Percentiles rank a stretch among this genome's conserved stretches.
Conservation (phyloP, 2,329 filamentous ascomycete species). For the Monilinia vaccinii-corymbosi region DNA sequence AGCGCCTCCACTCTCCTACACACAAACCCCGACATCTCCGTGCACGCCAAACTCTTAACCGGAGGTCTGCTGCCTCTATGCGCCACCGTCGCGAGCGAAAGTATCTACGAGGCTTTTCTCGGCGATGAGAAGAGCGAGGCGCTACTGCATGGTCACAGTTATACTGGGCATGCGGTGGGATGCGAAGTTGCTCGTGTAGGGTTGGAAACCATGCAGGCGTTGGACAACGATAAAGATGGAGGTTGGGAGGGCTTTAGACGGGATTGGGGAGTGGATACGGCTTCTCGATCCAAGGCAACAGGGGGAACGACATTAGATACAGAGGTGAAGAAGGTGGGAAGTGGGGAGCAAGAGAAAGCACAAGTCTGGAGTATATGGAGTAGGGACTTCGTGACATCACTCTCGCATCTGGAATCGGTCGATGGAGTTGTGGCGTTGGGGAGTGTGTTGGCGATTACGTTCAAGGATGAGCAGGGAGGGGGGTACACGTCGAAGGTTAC, state of each 20-base stretch:
- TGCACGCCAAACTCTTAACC: conserved; percentile 77
- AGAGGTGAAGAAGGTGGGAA: not conserved
- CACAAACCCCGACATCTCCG: conserved; percentile 62
- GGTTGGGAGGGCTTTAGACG: conserved; percentile 48
- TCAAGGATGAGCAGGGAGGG: conserved; percentile 34
- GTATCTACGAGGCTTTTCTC: conserved; percentile 63
- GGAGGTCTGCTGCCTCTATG: conserved; percentile 72
- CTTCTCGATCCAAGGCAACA: not conserved
- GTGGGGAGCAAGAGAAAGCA: not conserved
- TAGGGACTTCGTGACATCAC: conserved; percentile 42
- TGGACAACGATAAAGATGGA: conserved; percentile 45
- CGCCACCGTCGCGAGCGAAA: conserved; percentile 63
- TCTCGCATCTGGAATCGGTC: conserved; percentile 50
- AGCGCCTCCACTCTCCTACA: conserved; percentile 61
- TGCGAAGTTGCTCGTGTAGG: conserved; percentile 69
- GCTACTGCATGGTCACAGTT: conserved; percentile 75
- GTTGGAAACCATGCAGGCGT: conserved; percentile 46
- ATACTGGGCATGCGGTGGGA: conserved; percentile 75
- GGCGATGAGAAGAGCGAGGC: conserved; percentile 69
- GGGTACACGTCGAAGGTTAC: conserved; percentile 31
- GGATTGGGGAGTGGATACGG: conserved; percentile 34
- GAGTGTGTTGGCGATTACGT: conserved; percentile 59
- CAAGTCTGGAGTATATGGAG: conserved; percentile 65
- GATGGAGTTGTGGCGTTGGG: conserved; percentile 65
- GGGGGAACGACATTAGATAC: not conserved